Base-by-base conservation (phyloP, 2,329 filamentous ascomycete species). In the Fusarium oxysporum region DNA sequence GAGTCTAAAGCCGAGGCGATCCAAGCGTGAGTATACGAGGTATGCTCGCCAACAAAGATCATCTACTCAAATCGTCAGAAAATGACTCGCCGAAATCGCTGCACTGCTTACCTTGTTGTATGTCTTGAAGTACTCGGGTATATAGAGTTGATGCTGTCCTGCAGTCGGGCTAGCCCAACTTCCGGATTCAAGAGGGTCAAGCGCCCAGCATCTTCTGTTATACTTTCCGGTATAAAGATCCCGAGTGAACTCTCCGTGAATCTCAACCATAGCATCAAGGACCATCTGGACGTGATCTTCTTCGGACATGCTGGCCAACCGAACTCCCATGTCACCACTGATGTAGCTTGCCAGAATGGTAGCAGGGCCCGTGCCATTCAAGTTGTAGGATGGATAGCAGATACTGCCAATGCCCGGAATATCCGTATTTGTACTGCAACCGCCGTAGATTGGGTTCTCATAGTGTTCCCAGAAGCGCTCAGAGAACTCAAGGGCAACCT, bases 1-100 rank as follows among this genome's bases (percentile, higher is more conserved):
- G 65, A 68, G 5, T 68, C 65, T 12, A 68, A 23, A 4, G 65
- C 65, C 6, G 65, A 68, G 0, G 65, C 35, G 6, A 68, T 68
- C 65, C 65, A 68, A 8, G 63, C 65, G 11, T 68, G 65, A 16
- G 65, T 68, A 1, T 54, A 62, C 7, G 65, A 54, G 0, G 65
- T 68, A 14, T 68, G 65, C 11, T 68, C 65, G 6, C 65, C 65
- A 10, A 68, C 65, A 25, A 68, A 68, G 3, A 68, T 68, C 65
- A 68, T 68, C 65, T 68, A 1, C 3, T 5, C 3, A 14, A 5
- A 6, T 4, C 0, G 6, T 66, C 2, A 66, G 40, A 1, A 7
- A 1, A 2, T 4, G 3, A 1, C 2, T 0, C 3, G 0, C 5
- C 0, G 3, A 1, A 4, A 0, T 1, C 5, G 1, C 0, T 3